Percentiles rank a stretch among this genome's conserved stretches.
Evolutionary conservation across 1,284 basidiomycete genomes (phyloP).

Genomic region (Fomes fomentarius): DNA sequence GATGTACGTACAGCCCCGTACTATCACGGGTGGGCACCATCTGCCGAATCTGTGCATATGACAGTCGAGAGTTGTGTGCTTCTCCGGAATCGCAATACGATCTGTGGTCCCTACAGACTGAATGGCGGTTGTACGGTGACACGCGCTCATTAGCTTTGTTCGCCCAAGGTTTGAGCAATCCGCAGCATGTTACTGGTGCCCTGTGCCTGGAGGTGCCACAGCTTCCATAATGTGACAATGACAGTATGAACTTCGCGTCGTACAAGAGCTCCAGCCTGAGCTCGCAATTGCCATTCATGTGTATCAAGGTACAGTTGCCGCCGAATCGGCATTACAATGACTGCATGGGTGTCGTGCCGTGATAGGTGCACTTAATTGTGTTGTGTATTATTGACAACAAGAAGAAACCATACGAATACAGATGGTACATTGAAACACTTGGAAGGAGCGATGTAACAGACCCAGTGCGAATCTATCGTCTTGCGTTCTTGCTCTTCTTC

Average conservation of each 20-base stretch:
- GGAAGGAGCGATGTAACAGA: too few species aligned
- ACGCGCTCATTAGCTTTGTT: too few species aligned
- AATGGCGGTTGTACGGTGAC: background rate
- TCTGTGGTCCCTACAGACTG: background rate
- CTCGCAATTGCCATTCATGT: too few species aligned
- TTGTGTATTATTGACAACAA: too few species aligned
- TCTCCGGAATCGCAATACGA: background rate
- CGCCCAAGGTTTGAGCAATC: too few species aligned
- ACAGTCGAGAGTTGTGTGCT: background rate
- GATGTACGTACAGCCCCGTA: conserved; percentile 12
- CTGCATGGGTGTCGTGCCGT: too few species aligned
- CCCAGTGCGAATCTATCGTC: background rate
- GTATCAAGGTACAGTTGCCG: too few species aligned
- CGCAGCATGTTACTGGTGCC: conserved; percentile 11
- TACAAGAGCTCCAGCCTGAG: background rate
- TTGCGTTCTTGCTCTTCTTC: conserved; percentile 20
- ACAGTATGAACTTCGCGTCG: background rate
- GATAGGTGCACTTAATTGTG: too few species aligned
- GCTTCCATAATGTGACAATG: background rate
- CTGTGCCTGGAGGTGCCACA: background rate
- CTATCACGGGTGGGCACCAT: background rate
- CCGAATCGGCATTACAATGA: too few species aligned
- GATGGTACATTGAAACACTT: too few species aligned
- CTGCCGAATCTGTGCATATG: background rate
- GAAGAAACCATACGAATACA: too few species aligned